Percentiles rank a stretch among this genome's conserved stretches.
Evolutionary conservation across 768 basidiomycete species (phyloP).

Genomic region (Auriscalpium orientale): DNA sequence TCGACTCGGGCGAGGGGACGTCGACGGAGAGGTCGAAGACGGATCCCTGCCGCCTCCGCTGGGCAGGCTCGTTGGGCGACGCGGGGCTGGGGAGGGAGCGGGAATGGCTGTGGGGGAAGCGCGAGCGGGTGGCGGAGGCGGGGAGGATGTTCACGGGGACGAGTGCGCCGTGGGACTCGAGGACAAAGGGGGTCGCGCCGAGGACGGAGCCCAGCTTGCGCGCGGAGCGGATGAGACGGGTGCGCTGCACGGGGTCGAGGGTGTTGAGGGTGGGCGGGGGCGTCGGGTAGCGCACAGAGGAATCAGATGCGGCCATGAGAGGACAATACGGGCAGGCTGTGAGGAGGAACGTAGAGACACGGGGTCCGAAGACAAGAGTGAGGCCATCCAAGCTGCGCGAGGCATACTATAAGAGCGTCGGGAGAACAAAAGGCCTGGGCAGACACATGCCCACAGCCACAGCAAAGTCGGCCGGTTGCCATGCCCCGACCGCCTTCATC

Average conservation of each 20-base stretch:
- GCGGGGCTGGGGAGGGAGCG: neutral
- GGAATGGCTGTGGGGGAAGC: neutral
- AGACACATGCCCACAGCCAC: neutral
- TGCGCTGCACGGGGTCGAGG: conserved; percentile 10
- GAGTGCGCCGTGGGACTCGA: conserved; percentile 7
- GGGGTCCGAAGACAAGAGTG: neutral
- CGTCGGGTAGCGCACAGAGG: neutral
- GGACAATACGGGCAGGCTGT: neutral
- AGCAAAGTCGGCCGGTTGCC: neutral
- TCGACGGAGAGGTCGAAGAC: neutral
- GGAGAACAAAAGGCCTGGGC: neutral
- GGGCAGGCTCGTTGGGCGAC: neutral
- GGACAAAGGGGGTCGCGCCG: conserved; percentile 12
- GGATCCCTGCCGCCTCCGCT: conserved; percentile 1
- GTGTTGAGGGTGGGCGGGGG: conserved; percentile 10
- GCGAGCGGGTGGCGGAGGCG: neutral
- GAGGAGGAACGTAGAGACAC: neutral
- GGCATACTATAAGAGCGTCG: neutral
- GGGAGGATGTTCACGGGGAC: neutral
- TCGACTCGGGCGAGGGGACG: neutral
- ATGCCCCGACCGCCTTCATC: neutral
- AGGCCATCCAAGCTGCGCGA: neutral
- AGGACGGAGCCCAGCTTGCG: conserved; percentile 14
- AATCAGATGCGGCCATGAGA: neutral
- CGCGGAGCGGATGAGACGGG: conserved; percentile 13